Percentiles rank a stretch among this genome's conserved stretches.
Evolutionary conservation across 192 early-diverging fungal genomes (phyloP).

Genomic region (Phycomyces nitens): DNA sequence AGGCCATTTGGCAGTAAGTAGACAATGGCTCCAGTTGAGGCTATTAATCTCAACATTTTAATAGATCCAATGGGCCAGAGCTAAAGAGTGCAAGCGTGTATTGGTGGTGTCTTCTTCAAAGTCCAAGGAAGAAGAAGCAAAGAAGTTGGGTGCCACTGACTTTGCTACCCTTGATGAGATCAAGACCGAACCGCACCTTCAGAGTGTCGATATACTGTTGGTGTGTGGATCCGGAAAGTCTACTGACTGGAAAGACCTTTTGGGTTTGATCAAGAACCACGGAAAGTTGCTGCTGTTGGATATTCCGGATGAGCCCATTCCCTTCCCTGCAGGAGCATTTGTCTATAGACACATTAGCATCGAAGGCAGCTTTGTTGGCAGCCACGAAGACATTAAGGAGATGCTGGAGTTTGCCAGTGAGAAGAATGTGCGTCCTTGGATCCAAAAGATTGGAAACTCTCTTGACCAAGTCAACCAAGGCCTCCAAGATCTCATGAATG

Average conservation of each 20-base stretch:
- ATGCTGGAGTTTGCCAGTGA: constrained; percentile 67
- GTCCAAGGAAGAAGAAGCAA: constrained; percentile 54
- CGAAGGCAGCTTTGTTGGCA: constrained; percentile 68
- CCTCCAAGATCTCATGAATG: constrained; percentile 53
- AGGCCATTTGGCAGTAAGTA: constrained; percentile 56
- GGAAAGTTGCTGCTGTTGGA: constrained; percentile 67
- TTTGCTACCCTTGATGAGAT: constrained; percentile 30
- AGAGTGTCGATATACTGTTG: constrained; percentile 35
- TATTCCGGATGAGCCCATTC: constrained; percentile 54
- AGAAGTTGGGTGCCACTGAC: constrained; percentile 55
- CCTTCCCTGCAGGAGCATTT: constrained; percentile 41
- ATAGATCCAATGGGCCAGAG: constrained; percentile 58
- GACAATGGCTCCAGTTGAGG: too few species aligned
- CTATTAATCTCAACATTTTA: not conserved
- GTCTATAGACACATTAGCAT: constrained; percentile 47
- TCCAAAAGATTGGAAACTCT: constrained; percentile 56
- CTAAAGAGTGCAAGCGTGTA: constrained; percentile 44
- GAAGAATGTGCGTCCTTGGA: constrained; percentile 58
- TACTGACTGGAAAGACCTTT: constrained; percentile 44
- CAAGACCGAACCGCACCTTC: not conserved
- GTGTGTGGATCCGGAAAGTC: constrained; percentile 31
- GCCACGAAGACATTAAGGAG: constrained; percentile 49
- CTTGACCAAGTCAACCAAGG: constrained; percentile 63
- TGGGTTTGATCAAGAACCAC: constrained; percentile 49
- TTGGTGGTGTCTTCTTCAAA: constrained; percentile 51